A percentile compares a stretch with the other conserved stretches of the same genome.
These are phyloP conservation scores for Ascocoryne sarcoides DNA, from an alignment of 2,329 filamentous ascomycete species.

Conservation along the genomic window DNA sequence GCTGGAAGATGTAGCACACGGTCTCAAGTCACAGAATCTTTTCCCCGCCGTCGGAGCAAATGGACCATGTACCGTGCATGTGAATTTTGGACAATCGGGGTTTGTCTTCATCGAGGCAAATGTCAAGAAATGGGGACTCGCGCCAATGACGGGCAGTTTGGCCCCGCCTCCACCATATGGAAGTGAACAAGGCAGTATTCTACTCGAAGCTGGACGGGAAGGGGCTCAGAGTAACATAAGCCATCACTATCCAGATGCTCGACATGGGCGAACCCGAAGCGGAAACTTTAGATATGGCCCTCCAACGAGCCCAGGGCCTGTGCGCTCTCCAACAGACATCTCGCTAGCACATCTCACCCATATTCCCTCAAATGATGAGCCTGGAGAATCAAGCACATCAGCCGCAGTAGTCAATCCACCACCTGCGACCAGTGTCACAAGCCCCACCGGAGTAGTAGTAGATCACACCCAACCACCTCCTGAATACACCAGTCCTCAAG, in stretches of 20 bases:
- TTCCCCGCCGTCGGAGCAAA: slow-evolving; percentile 97
- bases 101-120: slow-evolving; percentile 99
- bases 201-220: slow-evolving; percentile 74
- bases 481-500: slow-evolving; percentile 59
- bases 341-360: slow-evolving; percentile 80
- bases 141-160: slow-evolving; percentile 89
- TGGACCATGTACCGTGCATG: slow-evolving; percentile 84
- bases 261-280: slow-evolving; percentile 65
- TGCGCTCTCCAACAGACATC: slow-evolving; percentile 90
- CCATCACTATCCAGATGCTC: slow-evolving; percentile 32
- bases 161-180: slow-evolving; percentile 95
- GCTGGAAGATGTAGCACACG: slow-evolving; percentile 87
- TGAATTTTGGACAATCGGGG: slow-evolving; percentile 95
- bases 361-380: slow-evolving; percentile 58
- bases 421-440: slow-evolving; percentile 13
- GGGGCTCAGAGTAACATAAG: slow-evolving; percentile 34
- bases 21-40: slow-evolving; percentile 90
- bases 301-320: slow-evolving; percentile 79
- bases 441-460: slow-evolving; percentile 13
- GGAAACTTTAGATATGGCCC: slow-evolving; percentile 65
- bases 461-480: slow-evolving; percentile 58
- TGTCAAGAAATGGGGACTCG: slow-evolving; percentile 98
- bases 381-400: slow-evolving; percentile 39
- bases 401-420: slow-evolving; percentile 22
- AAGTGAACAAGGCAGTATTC: slow-evolving; percentile 91